Base-by-base conservation (phyloP, 2,329 filamentous ascomycete genomes). In the Penicillium decumbens region DNA sequence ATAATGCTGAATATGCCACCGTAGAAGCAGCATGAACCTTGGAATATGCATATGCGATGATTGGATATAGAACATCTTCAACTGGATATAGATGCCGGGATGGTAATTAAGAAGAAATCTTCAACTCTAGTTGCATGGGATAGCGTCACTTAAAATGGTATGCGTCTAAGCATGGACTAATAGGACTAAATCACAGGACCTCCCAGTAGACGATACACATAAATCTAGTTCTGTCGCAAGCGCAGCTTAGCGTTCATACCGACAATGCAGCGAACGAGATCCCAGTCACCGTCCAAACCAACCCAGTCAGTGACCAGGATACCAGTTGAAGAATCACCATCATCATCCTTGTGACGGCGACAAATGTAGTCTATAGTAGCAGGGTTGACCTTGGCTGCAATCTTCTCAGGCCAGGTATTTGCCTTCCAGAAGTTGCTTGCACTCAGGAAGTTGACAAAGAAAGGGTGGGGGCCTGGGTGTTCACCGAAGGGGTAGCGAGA, bases 271-370 rank as follows among this genome's bases (percentile, higher is more conserved):
- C 85, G 81, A 30, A 95, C 82, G 47, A 97, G 71, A 72, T 96
- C 90, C 92, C 92, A 98, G 71, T 97, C 87, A 0, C 85, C 90
- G 54, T 84, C 79, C 53, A 84, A 76, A 2, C 93, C 93, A 43
- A 96, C 91, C 88, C 88, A 96, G 70, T 98, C 93, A 54, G 87
- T 93, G 24, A 97, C 86, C 39, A 97, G 84, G 51, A 97, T 83
- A 3, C 93, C 93, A 1, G 91, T 95, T 5, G 83, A 80, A 25
- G 87, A 90, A 63, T 89, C 84, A 1, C 86, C 84, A 29, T 84
- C 74, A 40, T 75, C 72, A 48, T 68, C 59, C 37, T 66, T 72
- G 62, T 83, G 80, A 49, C 72, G 76, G 54, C 71, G 69, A 58
- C 80, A 82, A 45, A 85, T 63, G 66, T 81, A 81, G 53, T 79